Percentiles rank a stretch among this genome's conserved stretches.
Evolutionary conservation across 2,329 filamentous ascomycete genomes (phyloP).

Genomic region (Celoporthe dispersa): DNA sequence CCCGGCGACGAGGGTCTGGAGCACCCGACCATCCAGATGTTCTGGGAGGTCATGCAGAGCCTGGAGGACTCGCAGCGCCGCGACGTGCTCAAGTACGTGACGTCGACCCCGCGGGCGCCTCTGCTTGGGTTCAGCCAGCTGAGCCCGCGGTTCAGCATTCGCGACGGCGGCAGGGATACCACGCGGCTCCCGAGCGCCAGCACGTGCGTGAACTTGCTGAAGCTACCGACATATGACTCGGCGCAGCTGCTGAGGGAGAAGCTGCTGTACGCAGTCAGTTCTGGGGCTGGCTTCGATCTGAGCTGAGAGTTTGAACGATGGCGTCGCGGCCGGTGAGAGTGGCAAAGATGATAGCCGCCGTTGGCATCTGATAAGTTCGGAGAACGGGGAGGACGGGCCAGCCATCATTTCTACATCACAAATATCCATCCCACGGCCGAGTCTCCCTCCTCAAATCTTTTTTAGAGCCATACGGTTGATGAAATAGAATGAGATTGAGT

Average conservation of each 20-base stretch:
- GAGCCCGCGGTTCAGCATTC: conserved; percentile 84
- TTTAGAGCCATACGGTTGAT: neutral
- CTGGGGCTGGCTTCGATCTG: conserved; percentile 90
- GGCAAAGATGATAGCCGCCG: neutral
- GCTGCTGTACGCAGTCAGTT: conserved; percentile 85
- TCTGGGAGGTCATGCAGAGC: conserved; percentile 86
- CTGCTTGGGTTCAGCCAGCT: conserved; percentile 87
- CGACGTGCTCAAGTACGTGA: conserved; percentile 94
- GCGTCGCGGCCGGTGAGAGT: neutral
- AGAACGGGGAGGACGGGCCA: neutral
- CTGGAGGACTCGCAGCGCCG: conserved; percentile 78
- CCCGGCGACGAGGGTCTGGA: conserved; percentile 89
- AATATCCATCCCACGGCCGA: neutral
- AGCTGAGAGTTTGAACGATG: conserved; percentile 47
- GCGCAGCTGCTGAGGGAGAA: conserved; percentile 73
- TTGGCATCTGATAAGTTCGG: neutral
- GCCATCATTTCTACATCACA: neutral
- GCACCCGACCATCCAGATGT: conserved; percentile 82
- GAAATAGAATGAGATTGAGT: neutral
- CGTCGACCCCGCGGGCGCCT: conserved; percentile 87
- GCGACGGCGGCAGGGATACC: conserved; percentile 79
- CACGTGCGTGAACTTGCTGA: conserved; percentile 93
- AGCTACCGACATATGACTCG: conserved; percentile 80
- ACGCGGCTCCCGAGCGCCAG: conserved; percentile 86
- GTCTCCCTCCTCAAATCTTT: neutral